Evolutionary conservation across 768 basidiomycete species (phyloP).

Genomic region (Lactarius psammicola): DNA sequence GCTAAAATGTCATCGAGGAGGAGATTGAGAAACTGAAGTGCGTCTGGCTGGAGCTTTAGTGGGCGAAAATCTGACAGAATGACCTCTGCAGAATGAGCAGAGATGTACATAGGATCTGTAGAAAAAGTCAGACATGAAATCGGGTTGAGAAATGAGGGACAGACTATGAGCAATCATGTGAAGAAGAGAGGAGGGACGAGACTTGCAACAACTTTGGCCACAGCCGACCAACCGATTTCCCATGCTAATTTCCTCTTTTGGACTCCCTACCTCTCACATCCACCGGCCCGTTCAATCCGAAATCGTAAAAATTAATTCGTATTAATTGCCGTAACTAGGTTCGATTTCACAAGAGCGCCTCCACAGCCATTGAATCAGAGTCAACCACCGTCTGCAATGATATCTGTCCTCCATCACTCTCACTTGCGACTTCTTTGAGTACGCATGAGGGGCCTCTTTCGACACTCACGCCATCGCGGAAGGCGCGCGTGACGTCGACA

Average conservation of each 20-base stretch:
- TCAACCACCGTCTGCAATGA: slow-evolving; percentile 1
- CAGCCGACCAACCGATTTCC: background rate
- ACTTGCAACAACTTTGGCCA: background rate
- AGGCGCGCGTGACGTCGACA: slow-evolving; percentile 2
- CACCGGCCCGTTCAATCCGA: background rate
- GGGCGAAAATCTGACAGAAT: slow-evolving; percentile 91
- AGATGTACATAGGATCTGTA: slow-evolving; percentile 75
- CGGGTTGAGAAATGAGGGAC: background rate
- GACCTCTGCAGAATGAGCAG: slow-evolving; percentile 80
- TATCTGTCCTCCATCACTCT: background rate
- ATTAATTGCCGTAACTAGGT: background rate
- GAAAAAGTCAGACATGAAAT: background rate
- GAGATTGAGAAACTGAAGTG: slow-evolving; percentile 76
- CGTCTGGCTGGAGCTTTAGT: slow-evolving; percentile 77
- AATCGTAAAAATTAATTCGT: background rate
- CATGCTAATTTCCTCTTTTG: background rate
- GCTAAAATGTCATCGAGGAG: slow-evolving; percentile 83
- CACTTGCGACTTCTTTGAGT: background rate
- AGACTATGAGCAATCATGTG: background rate
- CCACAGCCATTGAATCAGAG: slow-evolving; percentile 4
- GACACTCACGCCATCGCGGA: background rate
- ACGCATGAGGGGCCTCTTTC: background rate
- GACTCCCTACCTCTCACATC: background rate
- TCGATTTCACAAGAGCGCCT: slow-evolving; percentile 9
- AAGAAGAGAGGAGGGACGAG: background rate